These are phyloP conservation scores for Pinus taeda DNA, from an alignment of 75 land plant species.

Conservation along the genomic window DNA sequence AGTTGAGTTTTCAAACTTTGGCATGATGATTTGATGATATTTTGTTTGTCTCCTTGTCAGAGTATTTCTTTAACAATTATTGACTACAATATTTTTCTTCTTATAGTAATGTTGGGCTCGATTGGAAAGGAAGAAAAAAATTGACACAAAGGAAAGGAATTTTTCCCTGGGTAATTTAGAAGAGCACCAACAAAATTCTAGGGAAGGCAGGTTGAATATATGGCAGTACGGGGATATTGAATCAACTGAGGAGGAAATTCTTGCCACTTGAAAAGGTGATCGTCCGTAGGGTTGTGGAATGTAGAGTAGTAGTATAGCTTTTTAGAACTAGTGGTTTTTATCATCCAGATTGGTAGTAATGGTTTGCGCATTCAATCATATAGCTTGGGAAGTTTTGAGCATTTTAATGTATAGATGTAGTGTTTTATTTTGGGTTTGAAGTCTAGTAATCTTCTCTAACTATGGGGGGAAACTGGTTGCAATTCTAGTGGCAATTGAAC, in stretches of 20 bases:
- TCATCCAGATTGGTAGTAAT: neutral
- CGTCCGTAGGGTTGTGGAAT: constrained; percentile 9
- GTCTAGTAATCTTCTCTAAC: constrained; percentile 4
- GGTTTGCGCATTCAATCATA: neutral
- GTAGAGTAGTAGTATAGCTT: neutral
- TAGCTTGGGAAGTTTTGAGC: neutral
- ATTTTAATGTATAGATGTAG: neutral
- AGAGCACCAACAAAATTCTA: constrained; percentile 65
- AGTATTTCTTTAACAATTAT: neutral
- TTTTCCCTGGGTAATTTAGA: constrained; percentile 59
- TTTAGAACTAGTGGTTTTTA: neutral
- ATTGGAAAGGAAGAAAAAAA: constrained; percentile 63
- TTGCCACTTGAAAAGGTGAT: constrained; percentile 48
- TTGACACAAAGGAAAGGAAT: constrained; percentile 69
- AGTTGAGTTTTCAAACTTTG: too few species aligned
- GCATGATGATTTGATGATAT: neutral
- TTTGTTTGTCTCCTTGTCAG: neutral
- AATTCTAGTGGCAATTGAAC: neutral
- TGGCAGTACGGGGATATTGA: constrained; percentile 94
- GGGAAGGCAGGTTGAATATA: constrained; percentile 46
- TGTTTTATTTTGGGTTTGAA: neutral
- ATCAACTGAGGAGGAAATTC: constrained; percentile 82
- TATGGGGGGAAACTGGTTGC: neutral
- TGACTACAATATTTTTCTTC: neutral
- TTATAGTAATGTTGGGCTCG: constrained; percentile 77